Evolutionary conservation across 2,329 filamentous ascomycete genomes (phyloP).

Genomic region (Boeremia exigua): DNA sequence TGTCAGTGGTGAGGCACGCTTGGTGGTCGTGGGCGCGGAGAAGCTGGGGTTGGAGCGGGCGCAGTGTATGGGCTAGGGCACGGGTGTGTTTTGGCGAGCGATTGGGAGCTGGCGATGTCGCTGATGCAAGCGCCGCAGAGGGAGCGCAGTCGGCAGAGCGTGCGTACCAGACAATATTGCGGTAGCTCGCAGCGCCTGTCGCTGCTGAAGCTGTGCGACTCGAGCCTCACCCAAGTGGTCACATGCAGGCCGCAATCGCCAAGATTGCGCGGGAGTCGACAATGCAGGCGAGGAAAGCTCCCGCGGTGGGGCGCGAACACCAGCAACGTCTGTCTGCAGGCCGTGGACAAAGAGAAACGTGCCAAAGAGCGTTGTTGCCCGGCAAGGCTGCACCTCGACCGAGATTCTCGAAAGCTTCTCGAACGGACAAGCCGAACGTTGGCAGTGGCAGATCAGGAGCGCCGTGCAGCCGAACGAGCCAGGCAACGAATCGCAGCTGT

Average conservation of each 20-base stretch:
- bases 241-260: constrained; percentile 39
- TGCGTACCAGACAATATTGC: constrained; percentile 34
- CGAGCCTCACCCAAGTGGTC: constrained; percentile 32
- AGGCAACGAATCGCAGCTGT: constrained; percentile 11
- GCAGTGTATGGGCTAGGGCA: constrained; percentile 4
- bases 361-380: background rate
- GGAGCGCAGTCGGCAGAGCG: constrained; percentile 14
- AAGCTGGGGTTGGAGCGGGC: constrained; percentile 15
- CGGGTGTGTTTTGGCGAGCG: constrained; percentile 11
- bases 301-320: constrained; percentile 12
- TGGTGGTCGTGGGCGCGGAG: constrained; percentile 16
- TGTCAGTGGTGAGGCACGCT: constrained; percentile 16
- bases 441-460: constrained; percentile 11
- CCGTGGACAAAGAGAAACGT: constrained; percentile 6
- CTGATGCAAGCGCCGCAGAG: constrained; percentile 19
- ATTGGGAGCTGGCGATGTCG: constrained; percentile 17
- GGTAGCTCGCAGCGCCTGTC: constrained; percentile 19
- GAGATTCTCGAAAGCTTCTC: constrained; percentile 22
- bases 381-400: constrained; percentile 7
- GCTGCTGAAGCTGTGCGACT: constrained; percentile 44
- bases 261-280: constrained; percentile 24
- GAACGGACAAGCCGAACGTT: constrained; percentile 24
- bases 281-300: constrained; percentile 15
- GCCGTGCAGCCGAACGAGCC: constrained; percentile 4
- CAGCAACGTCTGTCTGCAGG: constrained; percentile 7